These are phyloP conservation scores for Acanthamoeba royreba DNA, from an alignment of 208 protist genomes.

Conservation along the genomic window DNA sequence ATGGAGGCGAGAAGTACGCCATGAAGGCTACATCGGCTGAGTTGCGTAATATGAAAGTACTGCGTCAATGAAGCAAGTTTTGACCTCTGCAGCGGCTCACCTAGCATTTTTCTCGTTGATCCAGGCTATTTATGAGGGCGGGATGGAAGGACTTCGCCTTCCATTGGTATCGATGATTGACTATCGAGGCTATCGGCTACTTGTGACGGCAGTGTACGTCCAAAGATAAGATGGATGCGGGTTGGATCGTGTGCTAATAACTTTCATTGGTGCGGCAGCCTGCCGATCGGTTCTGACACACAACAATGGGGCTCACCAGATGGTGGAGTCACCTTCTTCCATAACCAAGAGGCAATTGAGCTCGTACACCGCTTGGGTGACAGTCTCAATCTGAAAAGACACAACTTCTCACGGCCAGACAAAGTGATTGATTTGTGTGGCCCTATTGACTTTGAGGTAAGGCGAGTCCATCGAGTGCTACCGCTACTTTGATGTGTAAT, in stretches of 20 bases:
- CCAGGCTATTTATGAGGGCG: conserved; percentile 25
- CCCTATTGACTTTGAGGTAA: conserved; percentile 18
- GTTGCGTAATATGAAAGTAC: conserved; percentile 14
- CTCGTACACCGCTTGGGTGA: background rate
- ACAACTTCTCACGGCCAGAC: background rate
- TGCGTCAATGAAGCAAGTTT: too few relatives aligned
- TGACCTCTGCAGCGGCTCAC: too few relatives aligned
- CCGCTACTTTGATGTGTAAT: too few relatives aligned
- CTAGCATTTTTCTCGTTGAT: too few relatives aligned
- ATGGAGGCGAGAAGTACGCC: conserved; percentile 12
- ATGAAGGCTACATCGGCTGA: conserved; percentile 7
- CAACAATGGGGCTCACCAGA: conserved; percentile 6
- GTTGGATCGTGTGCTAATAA: too few relatives aligned
- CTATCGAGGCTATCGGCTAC: conserved; percentile 33
- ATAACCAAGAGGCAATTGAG: background rate
- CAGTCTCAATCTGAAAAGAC: background rate
- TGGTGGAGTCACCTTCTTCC: background rate
- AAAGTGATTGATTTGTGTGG: background rate
- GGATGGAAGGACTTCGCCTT: background rate
- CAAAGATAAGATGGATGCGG: too few relatives aligned
- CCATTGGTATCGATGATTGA: conserved; percentile 30
- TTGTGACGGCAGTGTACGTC: conserved; percentile 2
- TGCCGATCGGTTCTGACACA: background rate
- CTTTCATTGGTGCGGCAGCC: too few relatives aligned
- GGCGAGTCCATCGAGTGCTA: too few relatives aligned